Evolutionary conservation across 208 protist species (phyloP).

Genomic region (Strigomonas oncopelti): DNA sequence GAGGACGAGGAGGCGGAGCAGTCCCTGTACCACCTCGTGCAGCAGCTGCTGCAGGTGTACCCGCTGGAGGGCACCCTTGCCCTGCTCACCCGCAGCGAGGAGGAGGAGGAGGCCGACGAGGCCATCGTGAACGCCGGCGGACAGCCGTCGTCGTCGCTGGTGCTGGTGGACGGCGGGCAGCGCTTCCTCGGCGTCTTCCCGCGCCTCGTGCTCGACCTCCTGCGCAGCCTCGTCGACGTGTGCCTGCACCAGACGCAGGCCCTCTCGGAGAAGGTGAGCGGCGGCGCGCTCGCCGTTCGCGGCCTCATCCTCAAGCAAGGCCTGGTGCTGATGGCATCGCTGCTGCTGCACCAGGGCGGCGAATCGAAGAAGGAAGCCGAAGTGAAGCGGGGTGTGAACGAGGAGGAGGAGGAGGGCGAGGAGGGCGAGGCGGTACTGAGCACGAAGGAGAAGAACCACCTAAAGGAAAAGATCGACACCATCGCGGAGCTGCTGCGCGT

Average conservation of each 20-base stretch:
- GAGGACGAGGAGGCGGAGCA: slow-evolving; percentile 50
- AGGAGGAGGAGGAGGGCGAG: slow-evolving; percentile 5
- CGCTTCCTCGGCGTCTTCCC: slow-evolving; percentile 22
- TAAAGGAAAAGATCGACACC: slow-evolving; percentile 37
- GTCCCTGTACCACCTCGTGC: slow-evolving; percentile 47
- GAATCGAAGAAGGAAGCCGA: not conserved
- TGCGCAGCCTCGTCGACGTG: slow-evolving; percentile 42
- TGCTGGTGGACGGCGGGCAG: slow-evolving; percentile 20
- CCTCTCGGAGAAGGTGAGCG: slow-evolving; percentile 52
- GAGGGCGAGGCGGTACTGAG: slow-evolving; percentile 12
- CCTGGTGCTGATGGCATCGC: slow-evolving; percentile 69
- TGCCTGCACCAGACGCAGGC: slow-evolving; percentile 53
- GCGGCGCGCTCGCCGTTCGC: slow-evolving; percentile 39
- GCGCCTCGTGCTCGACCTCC: slow-evolving; percentile 35
- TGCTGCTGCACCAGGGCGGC: slow-evolving; percentile 39
- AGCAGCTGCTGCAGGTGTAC: slow-evolving; percentile 37
- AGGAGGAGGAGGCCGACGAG: slow-evolving; percentile 19
- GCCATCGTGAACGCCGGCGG: slow-evolving; percentile 22
- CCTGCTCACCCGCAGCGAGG: slow-evolving; percentile 32
- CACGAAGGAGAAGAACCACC: slow-evolving; percentile 26
- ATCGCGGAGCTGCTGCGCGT: slow-evolving; percentile 69
- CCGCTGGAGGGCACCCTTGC: slow-evolving; percentile 46
- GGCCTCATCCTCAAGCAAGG: slow-evolving; percentile 47
- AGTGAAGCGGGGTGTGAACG: slow-evolving; percentile 6
- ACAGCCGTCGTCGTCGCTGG: slow-evolving; percentile 13